Conservation (phyloP, 495 filamentous ascomycete species). For the Neurospora sp. region DNA sequence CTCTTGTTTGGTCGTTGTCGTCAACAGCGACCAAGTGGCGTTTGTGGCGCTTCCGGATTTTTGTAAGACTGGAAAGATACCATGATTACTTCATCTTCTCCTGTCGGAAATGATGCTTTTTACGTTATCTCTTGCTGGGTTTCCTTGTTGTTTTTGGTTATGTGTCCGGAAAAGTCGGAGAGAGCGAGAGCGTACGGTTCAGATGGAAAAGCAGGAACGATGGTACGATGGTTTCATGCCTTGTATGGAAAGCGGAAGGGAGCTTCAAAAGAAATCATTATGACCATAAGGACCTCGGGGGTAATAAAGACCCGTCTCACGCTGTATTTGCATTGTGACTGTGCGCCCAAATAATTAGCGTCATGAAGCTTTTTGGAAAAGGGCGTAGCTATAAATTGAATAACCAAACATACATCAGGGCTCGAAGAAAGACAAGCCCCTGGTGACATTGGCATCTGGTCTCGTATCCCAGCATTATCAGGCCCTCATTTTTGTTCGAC, state of each 20-base stretch:
- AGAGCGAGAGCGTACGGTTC: not conserved
- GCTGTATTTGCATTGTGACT: not conserved
- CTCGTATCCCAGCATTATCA: not conserved
- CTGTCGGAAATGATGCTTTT: not conserved
- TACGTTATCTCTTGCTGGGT: not conserved
- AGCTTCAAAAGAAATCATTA: not conserved
- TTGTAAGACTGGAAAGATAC: constrained; percentile 17
- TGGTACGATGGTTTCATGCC: not conserved
- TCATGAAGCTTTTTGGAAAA: not conserved
- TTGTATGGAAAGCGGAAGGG: not conserved
- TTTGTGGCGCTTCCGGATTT: constrained; percentile 14
- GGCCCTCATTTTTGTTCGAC: not conserved
- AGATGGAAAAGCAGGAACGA: not conserved
- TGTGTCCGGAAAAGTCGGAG: not conserved
- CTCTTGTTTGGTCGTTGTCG: constrained; percentile 10
- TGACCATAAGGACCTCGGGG: not conserved
- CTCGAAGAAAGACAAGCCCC: not conserved
- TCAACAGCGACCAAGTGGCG: constrained; percentile 18
- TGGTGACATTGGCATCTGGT: not conserved
- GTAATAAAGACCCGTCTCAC: not conserved
- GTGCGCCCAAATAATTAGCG: not conserved
- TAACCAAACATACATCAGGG: not conserved
- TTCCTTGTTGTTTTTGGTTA: not conserved
- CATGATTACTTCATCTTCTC: constrained; percentile 7
- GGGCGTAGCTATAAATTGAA: not conserved